These are phyloP conservation scores for Clitocybe nebularis DNA, from an alignment of 1,284 basidiomycete species.

Conservation along the genomic window DNA sequence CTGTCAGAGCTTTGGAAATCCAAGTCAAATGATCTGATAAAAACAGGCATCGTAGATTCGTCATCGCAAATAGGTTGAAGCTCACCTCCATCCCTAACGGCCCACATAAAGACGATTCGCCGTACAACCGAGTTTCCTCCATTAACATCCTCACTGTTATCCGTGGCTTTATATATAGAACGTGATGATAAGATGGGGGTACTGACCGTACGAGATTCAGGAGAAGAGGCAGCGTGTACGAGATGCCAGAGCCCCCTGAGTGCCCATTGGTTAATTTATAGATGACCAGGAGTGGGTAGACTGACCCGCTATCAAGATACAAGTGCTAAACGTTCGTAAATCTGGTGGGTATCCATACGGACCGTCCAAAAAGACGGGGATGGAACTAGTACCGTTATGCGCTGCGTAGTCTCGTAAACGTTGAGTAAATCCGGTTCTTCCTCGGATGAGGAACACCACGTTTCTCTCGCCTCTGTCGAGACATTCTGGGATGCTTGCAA, in stretches of 20 bases:
- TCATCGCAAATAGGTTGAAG: conserved; percentile 3
- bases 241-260: conserved; percentile 31
- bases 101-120: conserved; percentile 30
- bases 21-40: conserved; percentile 26
- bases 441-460: conserved; percentile 27
- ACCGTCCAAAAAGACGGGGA: conserved; percentile 29
- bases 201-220: conserved; percentile 25
- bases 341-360: conserved; percentile 32
- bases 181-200: not conserved
- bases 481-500: conserved; percentile 26
- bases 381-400: conserved; percentile 18
- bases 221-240: conserved; percentile 30
- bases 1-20: conserved; percentile 27
- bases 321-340: conserved; percentile 26
- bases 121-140: conserved; percentile 22
- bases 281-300: conserved; percentile 1
- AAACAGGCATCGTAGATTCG: not conserved
- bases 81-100: conserved; percentile 27
- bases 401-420: conserved; percentile 23
- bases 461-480: conserved; percentile 17
- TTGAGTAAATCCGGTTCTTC: conserved; percentile 26
- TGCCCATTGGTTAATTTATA: conserved; percentile 4
- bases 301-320: conserved; percentile 30
- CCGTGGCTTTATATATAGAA: too few relatives aligned
- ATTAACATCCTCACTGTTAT: conserved; percentile 4